A percentile compares a stretch with the other conserved stretches of the same genome.
These are phyloP conservation scores for Tetrahymena malaccensis DNA, from an alignment of 73 alveolate genomes.

Conservation along the genomic window DNA sequence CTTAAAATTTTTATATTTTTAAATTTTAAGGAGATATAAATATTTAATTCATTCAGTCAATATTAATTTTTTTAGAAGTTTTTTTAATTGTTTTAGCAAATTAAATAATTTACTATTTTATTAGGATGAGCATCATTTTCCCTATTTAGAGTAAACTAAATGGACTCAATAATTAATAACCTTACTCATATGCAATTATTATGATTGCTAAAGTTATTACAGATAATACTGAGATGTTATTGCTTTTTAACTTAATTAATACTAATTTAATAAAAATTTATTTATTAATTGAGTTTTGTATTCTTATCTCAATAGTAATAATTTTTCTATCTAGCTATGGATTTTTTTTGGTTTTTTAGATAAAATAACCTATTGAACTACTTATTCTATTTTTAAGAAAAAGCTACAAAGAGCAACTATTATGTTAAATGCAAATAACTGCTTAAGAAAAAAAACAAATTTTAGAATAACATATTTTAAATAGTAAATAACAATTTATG, in stretches of 20 bases:
- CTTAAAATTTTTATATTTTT: no score
- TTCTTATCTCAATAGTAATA: not conserved
- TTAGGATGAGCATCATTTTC: not conserved
- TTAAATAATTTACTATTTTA: not conserved
- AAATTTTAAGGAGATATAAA: no score
- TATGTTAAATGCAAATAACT: not conserved
- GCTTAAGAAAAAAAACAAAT: not conserved
- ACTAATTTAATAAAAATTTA: not conserved
- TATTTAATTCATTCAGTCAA: no score
- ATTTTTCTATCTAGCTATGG: not conserved
- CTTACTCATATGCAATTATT: not conserved
- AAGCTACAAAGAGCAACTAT: not conserved
- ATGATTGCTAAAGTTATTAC: not conserved
- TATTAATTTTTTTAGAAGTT: no score
- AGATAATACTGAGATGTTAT: not conserved
- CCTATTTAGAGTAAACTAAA: not conserved
- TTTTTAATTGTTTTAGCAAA: no score
- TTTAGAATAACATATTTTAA: no score
- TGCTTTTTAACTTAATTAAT: not conserved
- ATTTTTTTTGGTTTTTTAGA: not conserved
- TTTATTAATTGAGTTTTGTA: not conserved
- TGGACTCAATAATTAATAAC: not conserved
- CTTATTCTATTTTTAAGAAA: not conserved
- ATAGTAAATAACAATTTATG: no score
- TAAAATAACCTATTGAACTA: not conserved